Evolutionary conservation across 2,329 filamentous ascomycete species (phyloP).

Genomic region (Verticillium albo-atrum): DNA sequence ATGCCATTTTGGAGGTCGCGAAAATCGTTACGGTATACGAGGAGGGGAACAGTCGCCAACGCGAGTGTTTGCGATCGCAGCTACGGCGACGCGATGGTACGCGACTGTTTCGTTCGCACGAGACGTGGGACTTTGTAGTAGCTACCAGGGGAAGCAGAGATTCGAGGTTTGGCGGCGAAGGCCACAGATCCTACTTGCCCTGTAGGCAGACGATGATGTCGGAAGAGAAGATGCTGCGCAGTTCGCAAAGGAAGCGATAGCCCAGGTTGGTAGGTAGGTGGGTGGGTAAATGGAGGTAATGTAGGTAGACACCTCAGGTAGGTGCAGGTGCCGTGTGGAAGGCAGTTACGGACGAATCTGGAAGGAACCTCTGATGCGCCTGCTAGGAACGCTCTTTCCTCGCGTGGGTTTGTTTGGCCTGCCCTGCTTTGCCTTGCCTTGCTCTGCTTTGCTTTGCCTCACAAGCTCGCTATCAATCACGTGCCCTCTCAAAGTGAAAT

Average conservation of each 20-base stretch:
- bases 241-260: background rate
- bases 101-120: background rate
- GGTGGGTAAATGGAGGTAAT: too few species aligned
- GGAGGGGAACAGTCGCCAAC: background rate
- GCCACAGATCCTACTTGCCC: background rate
- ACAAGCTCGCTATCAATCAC: background rate
- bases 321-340: background rate
- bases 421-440: too few species aligned
- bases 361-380: background rate
- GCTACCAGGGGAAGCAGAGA: background rate
- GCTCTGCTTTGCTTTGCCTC: background rate
- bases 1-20: constrained; percentile 53
- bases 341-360: background rate
- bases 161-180: background rate
- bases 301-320: background rate
- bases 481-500: background rate
- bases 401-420: too few species aligned
- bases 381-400: background rate
- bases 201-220: background rate
- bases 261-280: background rate
- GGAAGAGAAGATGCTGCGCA: background rate
- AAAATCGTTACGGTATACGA: background rate
- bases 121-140: background rate
- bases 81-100: background rate
- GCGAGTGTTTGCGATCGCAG: background rate